Base-by-base conservation (phyloP, 2,329 filamentous ascomycete species). In the Helicocarpus griseus region DNA sequence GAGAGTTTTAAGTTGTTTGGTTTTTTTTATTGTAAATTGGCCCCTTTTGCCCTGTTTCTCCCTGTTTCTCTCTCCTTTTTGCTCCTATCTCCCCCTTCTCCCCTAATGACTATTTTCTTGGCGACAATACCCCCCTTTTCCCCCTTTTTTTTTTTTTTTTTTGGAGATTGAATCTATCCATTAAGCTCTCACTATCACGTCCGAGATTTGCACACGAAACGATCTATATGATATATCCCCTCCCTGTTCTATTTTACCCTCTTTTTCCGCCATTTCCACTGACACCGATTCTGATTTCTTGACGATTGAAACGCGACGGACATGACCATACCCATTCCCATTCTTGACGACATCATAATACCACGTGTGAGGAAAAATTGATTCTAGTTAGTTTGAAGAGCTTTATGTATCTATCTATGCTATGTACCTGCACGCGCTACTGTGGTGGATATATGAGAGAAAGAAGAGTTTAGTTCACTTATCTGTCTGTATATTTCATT, bases 21-120 rank as follows among this genome's bases (percentile, higher is more conserved):
- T 52, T 33, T 8, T 33, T 33, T 41, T 50, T 26, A 28, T 43
- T n/a, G n/a, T n/a, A n/a, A n/a, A n/a, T n/a, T n/a, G n/a, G n/a
- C n/a, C n/a, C n/a, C 21, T 38, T 39, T 45, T 45, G 24, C 19
- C 19, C 29, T 41, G 33, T 41, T 38, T 48, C 40, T 49, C 28
- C 38, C 49, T 52, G 22, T 45, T 40, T 52, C 24, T 45, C 28
- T 40, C 46, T 43, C 11, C 46, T 47, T 24, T 39, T 26, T 28
- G 41, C 26, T 51, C 48, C 26, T 40, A 35, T 38, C 38, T 40
- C 40, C 28, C 29, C 9, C 4, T 36, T 39, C 40, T 22, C n/a
- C n/a, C n/a, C n/a, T 52, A 40, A 21, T 41, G 33, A 19, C 35
- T 43, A 44, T 49, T 29, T 51, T 41, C 33, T 47, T 48, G 35